Evolutionary conservation across 208 protist genomes (phyloP), one percentile per base, ranked within the genome.

Genomic region (Trichomonas vaginalis): DNA sequence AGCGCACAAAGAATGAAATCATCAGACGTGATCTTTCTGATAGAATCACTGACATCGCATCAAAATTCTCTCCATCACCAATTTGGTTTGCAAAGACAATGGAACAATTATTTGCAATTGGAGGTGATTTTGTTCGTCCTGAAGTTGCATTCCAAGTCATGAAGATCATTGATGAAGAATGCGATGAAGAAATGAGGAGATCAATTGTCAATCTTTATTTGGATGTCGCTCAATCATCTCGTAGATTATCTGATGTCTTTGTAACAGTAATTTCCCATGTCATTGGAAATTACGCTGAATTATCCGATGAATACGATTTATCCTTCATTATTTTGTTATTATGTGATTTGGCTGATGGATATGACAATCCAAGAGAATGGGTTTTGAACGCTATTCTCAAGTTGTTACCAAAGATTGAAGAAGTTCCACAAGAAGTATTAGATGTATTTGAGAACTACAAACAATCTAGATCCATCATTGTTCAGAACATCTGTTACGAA

Each of bases 401-500:
- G 32, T 3, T 88, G 0, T 17, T 47, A 47, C 17, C 40, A n/a
- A 47, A 88, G 17, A 32, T 88, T n/a, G 82, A 88, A 15, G 40
- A 88, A n/a, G 40, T 88, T 4, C 82, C 82, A 47, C 82, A 88
- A 48, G n/a, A 88, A 48, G 82, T 88, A 35, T 17, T 47, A n/a
- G 82, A 88, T 88, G 82, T 88, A 0, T 88, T 88, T 42, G 82
- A 88, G 40, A 88, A 88, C 37, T 88, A 88, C 40, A 88, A 88
- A 42, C 82, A 88, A n/a, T 48, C 39, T 0, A 88, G 37, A 88
- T 45, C 35, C 23, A 88, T 88, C 17, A 42, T 88, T 88, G 82
- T 88, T 10, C 82, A 88, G 37, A 40, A 88, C 14, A 88, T 88
- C 17, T 88, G 82, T 42, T 47, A n/a, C 40, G 82, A 88, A 88